Conservation (phyloP, 257 asterid genomes). For the Solanum rostratum region DNA sequence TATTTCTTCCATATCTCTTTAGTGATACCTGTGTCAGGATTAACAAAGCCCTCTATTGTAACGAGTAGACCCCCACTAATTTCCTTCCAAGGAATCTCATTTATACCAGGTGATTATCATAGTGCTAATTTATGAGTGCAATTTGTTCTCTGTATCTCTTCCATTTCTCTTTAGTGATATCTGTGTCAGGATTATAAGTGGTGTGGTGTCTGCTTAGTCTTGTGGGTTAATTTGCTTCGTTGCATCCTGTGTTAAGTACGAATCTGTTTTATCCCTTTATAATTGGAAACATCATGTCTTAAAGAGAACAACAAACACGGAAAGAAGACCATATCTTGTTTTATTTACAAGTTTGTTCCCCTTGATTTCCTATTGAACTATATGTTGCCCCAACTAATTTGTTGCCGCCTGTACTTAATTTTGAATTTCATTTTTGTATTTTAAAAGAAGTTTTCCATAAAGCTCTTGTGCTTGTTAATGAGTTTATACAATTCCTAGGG, state of each 20-base stretch:
- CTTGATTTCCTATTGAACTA: not conserved
- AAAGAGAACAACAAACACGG: not conserved
- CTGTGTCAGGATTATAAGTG: not conserved
- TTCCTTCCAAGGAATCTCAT: slow-evolving; percentile 56
- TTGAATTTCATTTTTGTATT: not conserved
- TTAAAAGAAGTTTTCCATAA: not conserved
- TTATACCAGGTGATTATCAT: slow-evolving; percentile 58
- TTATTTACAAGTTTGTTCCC: not conserved
- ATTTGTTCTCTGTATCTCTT: not conserved
- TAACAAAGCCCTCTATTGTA: slow-evolving; percentile 72
- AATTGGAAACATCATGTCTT: not conserved
- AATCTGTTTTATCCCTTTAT: not conserved
- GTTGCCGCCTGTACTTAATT: not conserved
- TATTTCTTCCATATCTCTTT: not conserved
- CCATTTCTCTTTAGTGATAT: not conserved
- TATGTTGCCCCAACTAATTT: not conserved
- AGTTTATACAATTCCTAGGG: not conserved
- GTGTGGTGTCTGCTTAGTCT: not conserved
- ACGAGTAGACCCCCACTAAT: slow-evolving; percentile 57
- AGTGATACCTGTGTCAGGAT: not conserved
- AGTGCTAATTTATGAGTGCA: not conserved
- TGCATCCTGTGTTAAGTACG: not conserved
- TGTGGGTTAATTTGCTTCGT: not conserved
- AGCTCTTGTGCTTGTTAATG: not conserved
- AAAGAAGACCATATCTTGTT: not conserved